These are phyloP conservation scores for Microsporum canis DNA, from an alignment of 2,329 filamentous ascomycete genomes.

Conservation along the genomic window DNA sequence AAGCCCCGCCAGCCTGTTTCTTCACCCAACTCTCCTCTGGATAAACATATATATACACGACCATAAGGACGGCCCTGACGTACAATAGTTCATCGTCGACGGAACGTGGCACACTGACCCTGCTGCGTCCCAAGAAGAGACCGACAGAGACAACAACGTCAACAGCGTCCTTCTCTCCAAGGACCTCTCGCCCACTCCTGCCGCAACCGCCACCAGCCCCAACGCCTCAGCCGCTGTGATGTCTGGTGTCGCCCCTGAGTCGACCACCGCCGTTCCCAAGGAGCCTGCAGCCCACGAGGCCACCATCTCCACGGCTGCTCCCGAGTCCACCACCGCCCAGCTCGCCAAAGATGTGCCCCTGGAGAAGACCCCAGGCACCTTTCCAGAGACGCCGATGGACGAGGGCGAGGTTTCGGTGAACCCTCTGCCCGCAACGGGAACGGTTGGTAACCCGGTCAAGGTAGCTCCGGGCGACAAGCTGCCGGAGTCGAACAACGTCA, in stretches of 20 bases:
- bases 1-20: background rate
- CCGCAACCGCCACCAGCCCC: background rate
- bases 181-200: constrained; percentile 43
- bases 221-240: constrained; percentile 15
- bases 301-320: constrained; percentile 54
- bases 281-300: constrained; percentile 18
- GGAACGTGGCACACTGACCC: constrained; percentile 78
- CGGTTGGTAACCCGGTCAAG: constrained; percentile 62
- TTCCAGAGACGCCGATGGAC: constrained; percentile 59
- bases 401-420: constrained; percentile 37
- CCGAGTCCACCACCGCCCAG: constrained; percentile 57
- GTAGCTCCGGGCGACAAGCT: constrained; percentile 71
- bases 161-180: constrained; percentile 84
- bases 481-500: constrained; percentile 44
- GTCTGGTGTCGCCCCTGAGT: constrained; percentile 57
- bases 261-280: constrained; percentile 60
- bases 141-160: constrained; percentile 69
- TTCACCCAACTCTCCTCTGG: too few species aligned
- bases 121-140: constrained; percentile 61
- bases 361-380: constrained; percentile 53
- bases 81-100: constrained; percentile 78
- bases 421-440: constrained; percentile 43
- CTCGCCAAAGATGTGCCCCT: constrained; percentile 58
- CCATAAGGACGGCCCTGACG: too few species aligned
- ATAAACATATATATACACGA: too few species aligned